Evolutionary conservation across 2,329 filamentous ascomycete genomes (phyloP).

Genomic region (Orbilia oligospora): DNA sequence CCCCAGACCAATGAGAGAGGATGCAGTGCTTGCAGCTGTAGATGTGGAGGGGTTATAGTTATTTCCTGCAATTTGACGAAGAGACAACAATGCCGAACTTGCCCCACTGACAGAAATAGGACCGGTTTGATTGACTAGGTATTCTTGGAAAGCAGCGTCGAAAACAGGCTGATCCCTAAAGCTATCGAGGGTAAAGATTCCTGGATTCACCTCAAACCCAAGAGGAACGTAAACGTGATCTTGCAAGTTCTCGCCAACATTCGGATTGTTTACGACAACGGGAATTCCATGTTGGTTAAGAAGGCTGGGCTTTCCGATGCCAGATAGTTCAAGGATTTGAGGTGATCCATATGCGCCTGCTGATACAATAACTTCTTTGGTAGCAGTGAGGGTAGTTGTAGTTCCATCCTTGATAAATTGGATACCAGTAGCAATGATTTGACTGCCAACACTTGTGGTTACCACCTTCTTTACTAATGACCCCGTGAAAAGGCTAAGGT

Average conservation of each 20-base stretch:
- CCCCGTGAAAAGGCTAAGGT: slow-evolving; percentile 70
- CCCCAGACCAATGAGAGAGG: slow-evolving; percentile 2
- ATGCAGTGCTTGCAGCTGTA: neutral
- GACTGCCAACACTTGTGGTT: slow-evolving; percentile 65
- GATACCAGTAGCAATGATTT: slow-evolving; percentile 67
- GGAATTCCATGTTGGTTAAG: slow-evolving; percentile 66
- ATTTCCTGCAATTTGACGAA: slow-evolving; percentile 45
- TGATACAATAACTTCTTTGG: slow-evolving; percentile 70
- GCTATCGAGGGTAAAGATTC: slow-evolving; percentile 56
- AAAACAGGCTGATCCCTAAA: slow-evolving; percentile 43
- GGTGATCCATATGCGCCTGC: slow-evolving; percentile 69
- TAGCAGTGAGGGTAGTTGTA: slow-evolving; percentile 44
- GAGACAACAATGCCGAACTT: slow-evolving; percentile 49
- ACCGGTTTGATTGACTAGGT: slow-evolving; percentile 30
- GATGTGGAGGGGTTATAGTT: slow-evolving; percentile 1
- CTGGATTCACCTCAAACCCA: slow-evolving; percentile 47
- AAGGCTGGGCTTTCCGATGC: slow-evolving; percentile 67
- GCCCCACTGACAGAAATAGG: slow-evolving; percentile 47
- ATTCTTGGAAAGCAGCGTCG: slow-evolving; percentile 40
- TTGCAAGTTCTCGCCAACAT: slow-evolving; percentile 68
- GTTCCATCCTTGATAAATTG: slow-evolving; percentile 67
- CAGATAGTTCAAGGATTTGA: slow-evolving; percentile 69
- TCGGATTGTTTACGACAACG: slow-evolving; percentile 66
- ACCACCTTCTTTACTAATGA: slow-evolving; percentile 70
- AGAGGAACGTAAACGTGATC: slow-evolving; percentile 60